Base-by-base conservation (phyloP, 257 asterid species). In the Solanum etuberosum region DNA sequence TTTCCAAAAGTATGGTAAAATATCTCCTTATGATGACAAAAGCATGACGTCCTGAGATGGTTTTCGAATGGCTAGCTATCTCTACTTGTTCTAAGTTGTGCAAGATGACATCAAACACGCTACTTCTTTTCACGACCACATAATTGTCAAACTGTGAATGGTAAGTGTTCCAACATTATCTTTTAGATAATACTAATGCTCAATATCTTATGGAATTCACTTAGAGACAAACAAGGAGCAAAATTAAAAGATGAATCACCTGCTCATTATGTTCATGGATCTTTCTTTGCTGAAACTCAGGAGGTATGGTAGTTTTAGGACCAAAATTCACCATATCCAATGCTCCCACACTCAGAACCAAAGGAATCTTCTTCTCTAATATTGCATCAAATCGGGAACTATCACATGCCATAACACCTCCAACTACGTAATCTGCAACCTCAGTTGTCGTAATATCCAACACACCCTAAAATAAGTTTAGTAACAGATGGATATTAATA, bases 321-420 rank as follows among this genome's bases (percentile, higher is more conserved):
- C 99, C 99, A 92, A 97, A 97, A 86, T 97, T 97, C 86, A 97
- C 98, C 97, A 95, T 97, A 91, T 97, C 98, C 94, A 97, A 63
- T 83, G 99, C 99, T 90, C 99, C 99, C 59, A 90, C 90, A 90
- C 98, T 95, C 91, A 97, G 93, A 91, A 97, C 97, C 77, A 94
- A 85, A 48, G 99, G 99, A 87, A 95, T 90, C 89, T 93, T 95
- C 93, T 93, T 96, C 90, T 97, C 99, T 89, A 94, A 46, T 42
- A 93, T 83, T 87, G 95, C 94, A 87, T 97, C 96, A 90, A 97
- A 95, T 78, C 98, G 98, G 82, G 94, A 90, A 89, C 93, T 87
- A 51, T 95, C 96, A 78, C 99, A 95, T 68, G 99, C 95, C 99
- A 97, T 97, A 86, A 92, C 91, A 86, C 98, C 98, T 87, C 99